Percentiles rank a stretch among this genome's conserved stretches.
phyloP scores from a whole-genome alignment of 257 asterid species.

The Scutellaria minor region DNA sequence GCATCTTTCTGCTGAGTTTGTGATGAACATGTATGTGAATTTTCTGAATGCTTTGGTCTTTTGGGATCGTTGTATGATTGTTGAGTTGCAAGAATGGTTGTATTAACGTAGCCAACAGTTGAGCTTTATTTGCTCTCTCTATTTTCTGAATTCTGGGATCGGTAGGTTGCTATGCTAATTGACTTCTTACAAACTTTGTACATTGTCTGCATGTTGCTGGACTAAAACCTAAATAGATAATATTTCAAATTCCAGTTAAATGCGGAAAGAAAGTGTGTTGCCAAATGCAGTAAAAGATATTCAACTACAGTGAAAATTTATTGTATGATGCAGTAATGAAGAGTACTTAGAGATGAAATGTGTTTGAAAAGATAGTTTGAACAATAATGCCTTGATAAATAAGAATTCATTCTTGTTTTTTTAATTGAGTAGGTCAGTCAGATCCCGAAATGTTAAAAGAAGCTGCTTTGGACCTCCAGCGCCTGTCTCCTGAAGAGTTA shows the following conservation, averaged over 20 bases:
- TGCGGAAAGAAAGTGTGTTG: background rate
- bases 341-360: constrained; percentile 6
- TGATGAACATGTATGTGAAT: background rate
- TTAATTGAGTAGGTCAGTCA: constrained; percentile 65
- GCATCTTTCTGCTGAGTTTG: background rate
- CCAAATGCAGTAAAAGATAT: background rate
- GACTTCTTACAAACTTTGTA: background rate
- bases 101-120: background rate
- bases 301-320: background rate
- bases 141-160: constrained; percentile 7
- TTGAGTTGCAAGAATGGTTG: constrained; percentile 6
- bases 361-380: constrained; percentile 19
- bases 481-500: constrained; percentile 68
- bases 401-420: background rate
- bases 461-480: constrained; percentile 55
- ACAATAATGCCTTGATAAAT: constrained; percentile 16
- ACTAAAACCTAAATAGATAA: background rate
- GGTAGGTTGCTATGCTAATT: background rate
- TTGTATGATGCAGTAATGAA: background rate
- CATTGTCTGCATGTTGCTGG: background rate
- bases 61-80: constrained; percentile 12
- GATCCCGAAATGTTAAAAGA: constrained; percentile 82
- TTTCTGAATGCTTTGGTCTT: constrained; percentile 18
- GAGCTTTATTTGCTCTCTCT: constrained; percentile 10
- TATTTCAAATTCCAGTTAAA: constrained; percentile 3